Evolutionary conservation across 202 grass and related monocot species (phyloP).

Genomic region (Zoysia matrella): DNA sequence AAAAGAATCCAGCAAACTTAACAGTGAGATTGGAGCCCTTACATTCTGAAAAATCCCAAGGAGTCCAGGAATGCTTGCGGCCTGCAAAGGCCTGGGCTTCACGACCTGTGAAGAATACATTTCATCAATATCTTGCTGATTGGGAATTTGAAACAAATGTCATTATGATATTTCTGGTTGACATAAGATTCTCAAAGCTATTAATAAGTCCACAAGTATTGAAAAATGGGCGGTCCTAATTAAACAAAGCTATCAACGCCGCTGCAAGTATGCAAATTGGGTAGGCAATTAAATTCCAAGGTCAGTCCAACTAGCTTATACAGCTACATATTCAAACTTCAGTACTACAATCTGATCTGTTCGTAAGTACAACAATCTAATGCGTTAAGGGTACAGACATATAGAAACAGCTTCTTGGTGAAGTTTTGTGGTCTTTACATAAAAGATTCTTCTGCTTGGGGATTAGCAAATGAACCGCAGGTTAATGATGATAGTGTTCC

Average conservation of each 20-base stretch:
- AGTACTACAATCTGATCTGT: too few relatives aligned
- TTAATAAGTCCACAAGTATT: constrained; percentile 18
- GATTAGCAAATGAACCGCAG: neutral
- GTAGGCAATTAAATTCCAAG: neutral
- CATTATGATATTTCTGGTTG: neutral
- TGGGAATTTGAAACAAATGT: neutral
- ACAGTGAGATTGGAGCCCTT: constrained; percentile 21
- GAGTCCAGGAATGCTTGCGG: constrained; percentile 97
- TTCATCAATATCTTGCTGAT: constrained; percentile 29
- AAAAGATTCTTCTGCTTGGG: neutral
- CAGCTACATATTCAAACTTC: neutral
- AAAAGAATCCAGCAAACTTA: neutral
- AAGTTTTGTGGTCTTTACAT: neutral
- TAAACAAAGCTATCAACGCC: neutral
- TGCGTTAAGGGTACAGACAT: neutral
- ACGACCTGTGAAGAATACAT: constrained; percentile 61
- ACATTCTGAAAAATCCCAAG: constrained; percentile 98
- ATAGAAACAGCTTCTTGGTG: neutral
- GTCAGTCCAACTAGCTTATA: neutral
- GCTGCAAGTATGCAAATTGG: neutral
- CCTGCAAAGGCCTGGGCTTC: constrained; percentile 93
- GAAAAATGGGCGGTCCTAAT: neutral
- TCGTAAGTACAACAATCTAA: neutral
- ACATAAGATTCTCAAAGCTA: neutral
- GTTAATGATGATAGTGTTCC: neutral